Conservation (phyloP, 805 yeast species). For the Kuraishia ogatae region DNA sequence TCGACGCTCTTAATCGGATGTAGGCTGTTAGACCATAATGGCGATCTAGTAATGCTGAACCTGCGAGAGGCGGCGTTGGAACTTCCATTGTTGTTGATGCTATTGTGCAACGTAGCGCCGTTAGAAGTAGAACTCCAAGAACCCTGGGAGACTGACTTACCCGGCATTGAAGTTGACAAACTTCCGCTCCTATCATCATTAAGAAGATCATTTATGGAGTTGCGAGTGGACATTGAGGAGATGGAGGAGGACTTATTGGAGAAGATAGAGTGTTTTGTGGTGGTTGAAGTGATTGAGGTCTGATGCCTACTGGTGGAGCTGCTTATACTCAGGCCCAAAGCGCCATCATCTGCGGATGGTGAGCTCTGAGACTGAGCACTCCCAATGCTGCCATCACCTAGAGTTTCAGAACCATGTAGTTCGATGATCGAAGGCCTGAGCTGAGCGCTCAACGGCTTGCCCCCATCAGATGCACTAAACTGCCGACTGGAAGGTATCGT, state of each 20-base stretch:
- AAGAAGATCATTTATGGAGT: conserved; percentile 1
- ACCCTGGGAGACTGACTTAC: too few species aligned
- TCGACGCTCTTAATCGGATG: background rate
- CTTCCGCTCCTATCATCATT: background rate
- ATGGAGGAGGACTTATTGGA: conserved; percentile 1
- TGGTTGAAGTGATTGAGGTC: background rate
- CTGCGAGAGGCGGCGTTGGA: background rate
- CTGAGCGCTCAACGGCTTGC: background rate
- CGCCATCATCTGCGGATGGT: background rate
- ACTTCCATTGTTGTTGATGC: background rate
- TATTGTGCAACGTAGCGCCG: too few species aligned
- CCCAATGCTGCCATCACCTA: too few species aligned
- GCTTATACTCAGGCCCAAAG: background rate
- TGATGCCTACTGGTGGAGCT: background rate
- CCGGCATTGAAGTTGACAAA: background rate
- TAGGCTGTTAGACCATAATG: background rate
- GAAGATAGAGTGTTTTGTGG: conserved; percentile 1
- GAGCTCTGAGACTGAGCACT: background rate
- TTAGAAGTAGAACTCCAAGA: too few species aligned
- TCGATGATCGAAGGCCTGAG: background rate
- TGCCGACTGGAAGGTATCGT: background rate
- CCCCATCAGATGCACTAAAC: background rate
- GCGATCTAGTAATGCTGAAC: background rate
- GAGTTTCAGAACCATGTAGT: background rate
- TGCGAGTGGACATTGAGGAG: background rate